A percentile compares a stretch with the other conserved stretches of the same genome.
Evolutionary conservation across 176 grass and related monocot species (phyloP).

Genomic region (Carex pumila): DNA sequence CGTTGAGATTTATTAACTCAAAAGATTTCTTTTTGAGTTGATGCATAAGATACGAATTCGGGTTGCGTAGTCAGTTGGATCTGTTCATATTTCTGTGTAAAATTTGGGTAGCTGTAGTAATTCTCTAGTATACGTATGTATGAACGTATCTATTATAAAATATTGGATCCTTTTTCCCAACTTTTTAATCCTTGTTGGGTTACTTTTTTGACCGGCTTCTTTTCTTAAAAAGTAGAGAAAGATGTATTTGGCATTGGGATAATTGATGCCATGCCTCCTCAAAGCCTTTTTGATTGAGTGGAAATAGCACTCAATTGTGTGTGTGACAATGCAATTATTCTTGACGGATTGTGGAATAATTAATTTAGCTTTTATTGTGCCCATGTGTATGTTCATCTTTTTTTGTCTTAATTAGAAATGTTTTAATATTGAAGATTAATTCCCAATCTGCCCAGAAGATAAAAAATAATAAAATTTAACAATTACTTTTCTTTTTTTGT

Average conservation of each 20-base stretch:
- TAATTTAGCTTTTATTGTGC: slow-evolving; percentile 4
- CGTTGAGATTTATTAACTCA: too few relatives aligned
- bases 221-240: slow-evolving; percentile 34
- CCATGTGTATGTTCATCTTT: background rate
- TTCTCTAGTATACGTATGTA: background rate
- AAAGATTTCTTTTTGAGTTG: too few relatives aligned
- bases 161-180: slow-evolving; percentile 13
- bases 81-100: background rate
- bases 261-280: slow-evolving; percentile 26
- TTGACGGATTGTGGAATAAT: slow-evolving; percentile 24
- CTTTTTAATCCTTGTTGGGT: slow-evolving; percentile 25
- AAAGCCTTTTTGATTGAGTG: slow-evolving; percentile 26
- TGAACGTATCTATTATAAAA: background rate
- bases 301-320: slow-evolving; percentile 29
- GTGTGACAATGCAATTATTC: slow-evolving; percentile 23
- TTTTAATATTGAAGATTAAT: background rate
- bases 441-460: background rate
- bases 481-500: background rate
- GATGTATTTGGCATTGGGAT: slow-evolving; percentile 29
- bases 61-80: too few relatives aligned
- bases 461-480: background rate
- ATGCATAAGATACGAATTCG: too few relatives aligned
- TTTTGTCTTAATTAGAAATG: background rate
- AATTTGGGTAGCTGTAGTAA: background rate
- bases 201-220: slow-evolving; percentile 31